Percentiles rank a stretch among this genome's conserved stretches.
These are phyloP conservation scores for Rheum nobile DNA, from an alignment of 148 eudicot genomes.

Conservation along the genomic window DNA sequence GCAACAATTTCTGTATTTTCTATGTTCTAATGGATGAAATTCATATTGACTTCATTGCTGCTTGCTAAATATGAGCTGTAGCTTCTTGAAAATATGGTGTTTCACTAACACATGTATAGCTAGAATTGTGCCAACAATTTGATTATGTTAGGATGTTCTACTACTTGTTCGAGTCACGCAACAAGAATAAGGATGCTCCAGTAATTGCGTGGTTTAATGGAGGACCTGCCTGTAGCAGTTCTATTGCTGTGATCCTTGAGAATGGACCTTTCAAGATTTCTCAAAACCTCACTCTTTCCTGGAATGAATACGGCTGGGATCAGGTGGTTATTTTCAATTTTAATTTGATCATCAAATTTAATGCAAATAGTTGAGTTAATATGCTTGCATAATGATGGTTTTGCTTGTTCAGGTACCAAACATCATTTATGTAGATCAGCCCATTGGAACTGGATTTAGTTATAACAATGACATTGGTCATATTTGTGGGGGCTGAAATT, in stretches of 20 bases:
- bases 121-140: no score
- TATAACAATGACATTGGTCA: slow-evolving; percentile 47
- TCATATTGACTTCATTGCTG: no score
- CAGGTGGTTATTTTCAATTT: slow-evolving; percentile 25
- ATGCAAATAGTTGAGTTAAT: not conserved
- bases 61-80: no score
- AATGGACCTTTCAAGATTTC: slow-evolving; percentile 76
- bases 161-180: slow-evolving; percentile 81
- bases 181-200: slow-evolving; percentile 43
- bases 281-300: slow-evolving; percentile 49
- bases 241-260: slow-evolving; percentile 79
- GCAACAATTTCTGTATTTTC: no score
- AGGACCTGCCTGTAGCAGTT: slow-evolving; percentile 93
- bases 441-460: slow-evolving; percentile 79
- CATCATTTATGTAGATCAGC: slow-evolving; percentile 73
- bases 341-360: no score
- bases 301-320: slow-evolving; percentile 90
- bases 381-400: no score
- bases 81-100: no score
- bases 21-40: no score
- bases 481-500: no score
- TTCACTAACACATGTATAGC: no score
- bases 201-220: slow-evolving; percentile 88
- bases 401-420: slow-evolving; percentile 44
- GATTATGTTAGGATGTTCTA: slow-evolving; percentile 12